Conservation (phyloP, 306 rosid species). For the Medicago lupulina region DNA sequence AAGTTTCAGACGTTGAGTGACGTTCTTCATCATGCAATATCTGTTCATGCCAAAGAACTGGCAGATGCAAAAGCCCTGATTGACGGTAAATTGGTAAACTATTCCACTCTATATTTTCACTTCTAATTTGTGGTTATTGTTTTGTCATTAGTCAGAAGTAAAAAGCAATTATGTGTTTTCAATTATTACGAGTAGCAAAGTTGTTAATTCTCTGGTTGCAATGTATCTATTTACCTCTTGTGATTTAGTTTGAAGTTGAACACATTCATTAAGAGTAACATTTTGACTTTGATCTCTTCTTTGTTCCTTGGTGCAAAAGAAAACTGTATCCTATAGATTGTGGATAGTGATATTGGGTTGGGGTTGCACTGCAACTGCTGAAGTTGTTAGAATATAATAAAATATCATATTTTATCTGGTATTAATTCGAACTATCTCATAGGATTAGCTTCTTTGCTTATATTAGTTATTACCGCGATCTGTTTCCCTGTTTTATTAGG, state of each 20-base stretch:
- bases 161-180: background rate
- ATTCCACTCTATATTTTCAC: constrained; percentile 11
- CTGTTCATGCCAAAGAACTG: constrained; percentile 74
- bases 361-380: constrained; percentile 10
- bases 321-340: constrained; percentile 18
- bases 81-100: constrained; percentile 84
- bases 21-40: constrained; percentile 67
- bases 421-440: background rate
- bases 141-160: constrained; percentile 14
- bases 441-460: background rate
- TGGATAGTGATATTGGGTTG: constrained; percentile 14
- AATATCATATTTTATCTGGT: background rate
- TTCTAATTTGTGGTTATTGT: background rate
- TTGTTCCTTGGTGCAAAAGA: constrained; percentile 16
- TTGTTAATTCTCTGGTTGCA: constrained; percentile 5
- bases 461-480: background rate
- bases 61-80: constrained; percentile 65
- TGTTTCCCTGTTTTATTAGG: background rate
- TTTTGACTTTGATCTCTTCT: constrained; percentile 22
- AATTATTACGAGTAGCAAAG: background rate
- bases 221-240: constrained; percentile 19
- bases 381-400: background rate
- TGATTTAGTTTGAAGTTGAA: constrained; percentile 3
- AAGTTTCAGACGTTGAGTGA: constrained; percentile 64
- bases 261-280: background rate